Evolutionary conservation across 345 rosid genomes (phyloP), one percentile per base, ranked within the genome.

Genomic region (Sisymbrium altissimum): DNA sequence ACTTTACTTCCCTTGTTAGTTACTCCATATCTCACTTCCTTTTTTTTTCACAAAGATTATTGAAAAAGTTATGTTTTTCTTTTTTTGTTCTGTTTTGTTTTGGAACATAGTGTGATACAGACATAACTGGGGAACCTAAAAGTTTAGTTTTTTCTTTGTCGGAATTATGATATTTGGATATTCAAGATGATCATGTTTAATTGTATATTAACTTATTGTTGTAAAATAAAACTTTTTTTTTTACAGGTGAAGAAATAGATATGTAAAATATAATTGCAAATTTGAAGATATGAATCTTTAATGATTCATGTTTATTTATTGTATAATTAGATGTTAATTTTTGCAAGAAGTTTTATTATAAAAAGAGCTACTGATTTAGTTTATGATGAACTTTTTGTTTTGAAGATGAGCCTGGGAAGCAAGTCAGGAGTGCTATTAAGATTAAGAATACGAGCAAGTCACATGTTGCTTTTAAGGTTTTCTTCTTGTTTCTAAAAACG

Each of bases 361-460:
- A n/a, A n/a, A 23, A 23, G 25, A 23, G 1, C 3, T 23, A 32
- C 36, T 70, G 66, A 70, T 27, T 35, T 8, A 36, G 46, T n/a
- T 55, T 33, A 12, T 64, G 35, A 32, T 23, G 25, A 3, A n/a
- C 13, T 60, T 49, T 64, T 38, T 39, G 72, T 48, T 79, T 52
- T 76, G 55, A 61, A 95, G 99, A 92, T 81, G 99, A 95, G 82
- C 87, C 99, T 66, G 99, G 97, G 67, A 95, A 95, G 84, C 99
- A 95, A 75, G 97, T 83, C 11, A 85, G 93, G 73, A 95, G 97
- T 11, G 99, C 99, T 6, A 85, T 95, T 77, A 89, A 81, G 87
- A 88, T 95, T 17, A 95, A 95, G 79, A 95, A 95, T 75, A 87
- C 83, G 0, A 92, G 92, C 92, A 95, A 92, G 72, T 95, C 99